These are phyloP conservation scores for Sonneratia alba DNA, from an alignment of 345 rosid species.

Conservation along the genomic window DNA sequence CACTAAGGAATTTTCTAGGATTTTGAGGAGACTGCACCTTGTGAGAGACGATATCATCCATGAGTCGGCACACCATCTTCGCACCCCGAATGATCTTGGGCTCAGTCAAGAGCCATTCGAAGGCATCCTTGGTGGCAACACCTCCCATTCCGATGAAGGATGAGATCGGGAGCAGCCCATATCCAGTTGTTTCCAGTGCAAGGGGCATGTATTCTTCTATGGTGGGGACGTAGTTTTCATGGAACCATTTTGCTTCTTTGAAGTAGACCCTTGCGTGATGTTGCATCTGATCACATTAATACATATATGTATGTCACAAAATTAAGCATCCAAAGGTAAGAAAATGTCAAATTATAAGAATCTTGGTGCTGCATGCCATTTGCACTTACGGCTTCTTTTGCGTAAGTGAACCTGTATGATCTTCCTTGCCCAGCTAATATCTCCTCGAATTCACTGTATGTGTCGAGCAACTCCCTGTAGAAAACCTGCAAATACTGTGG, in stretches of 20 bases:
- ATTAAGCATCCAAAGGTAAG: too few species aligned
- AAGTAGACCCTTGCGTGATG: constrained; percentile 9
- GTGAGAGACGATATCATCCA: constrained; percentile 22
- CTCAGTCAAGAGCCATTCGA: constrained; percentile 11
- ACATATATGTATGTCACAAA: too few species aligned
- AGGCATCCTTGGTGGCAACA: constrained; percentile 10
- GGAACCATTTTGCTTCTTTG: constrained; percentile 23
- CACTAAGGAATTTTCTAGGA: too few species aligned
- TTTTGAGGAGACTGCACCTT: neutral
- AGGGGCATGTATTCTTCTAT: constrained; percentile 24
- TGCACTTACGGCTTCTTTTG: constrained; percentile 20
- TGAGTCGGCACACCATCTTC: constrained; percentile 14
- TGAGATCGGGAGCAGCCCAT: constrained; percentile 8
- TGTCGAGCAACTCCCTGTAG: neutral
- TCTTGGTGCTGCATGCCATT: too few species aligned
- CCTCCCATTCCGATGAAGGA: constrained; percentile 22
- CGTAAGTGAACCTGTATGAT: neutral
- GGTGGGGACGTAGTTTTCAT: constrained; percentile 9
- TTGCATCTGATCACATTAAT: constrained; percentile 11
- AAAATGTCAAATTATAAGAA: too few species aligned
- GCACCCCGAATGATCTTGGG: constrained; percentile 18
- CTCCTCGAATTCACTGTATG: neutral
- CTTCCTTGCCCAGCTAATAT: neutral
- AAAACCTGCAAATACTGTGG: neutral
- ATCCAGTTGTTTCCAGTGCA: constrained; percentile 9